Evolutionary conservation across 331 rosid genomes (phyloP).

Genomic region (Prunus yedoensis): DNA sequence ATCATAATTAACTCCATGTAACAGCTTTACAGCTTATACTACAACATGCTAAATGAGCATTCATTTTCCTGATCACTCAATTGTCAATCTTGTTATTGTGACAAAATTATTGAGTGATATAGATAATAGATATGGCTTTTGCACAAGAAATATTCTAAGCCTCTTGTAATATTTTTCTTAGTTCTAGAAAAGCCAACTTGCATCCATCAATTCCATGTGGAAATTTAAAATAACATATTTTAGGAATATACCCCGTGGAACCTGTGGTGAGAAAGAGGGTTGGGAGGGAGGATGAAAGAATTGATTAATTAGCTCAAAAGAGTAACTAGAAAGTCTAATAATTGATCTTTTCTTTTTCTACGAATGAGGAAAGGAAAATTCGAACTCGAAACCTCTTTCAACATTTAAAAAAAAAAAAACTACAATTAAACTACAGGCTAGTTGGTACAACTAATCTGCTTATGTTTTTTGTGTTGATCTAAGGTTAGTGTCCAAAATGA

Average conservation of each 20-base stretch:
- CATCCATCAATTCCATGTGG: not conserved
- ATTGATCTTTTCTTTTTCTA: not conserved
- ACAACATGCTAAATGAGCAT: not conserved
- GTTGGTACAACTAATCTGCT: too few relatives aligned
- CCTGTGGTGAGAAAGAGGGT: not conserved
- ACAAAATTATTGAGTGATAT: not conserved
- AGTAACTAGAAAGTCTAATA: not conserved
- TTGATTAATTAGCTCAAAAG: too few relatives aligned
- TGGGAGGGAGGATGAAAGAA: not conserved
- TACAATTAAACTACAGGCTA: too few relatives aligned
- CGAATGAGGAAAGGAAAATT: too few relatives aligned
- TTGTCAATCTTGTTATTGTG: not conserved
- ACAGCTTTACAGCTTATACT: not conserved
- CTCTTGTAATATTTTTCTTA: not conserved
- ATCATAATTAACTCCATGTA: not conserved
- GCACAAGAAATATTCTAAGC: not conserved
- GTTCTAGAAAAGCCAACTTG: constrained; percentile 2
- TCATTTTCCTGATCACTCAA: not conserved
- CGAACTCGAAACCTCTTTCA: too few relatives aligned
- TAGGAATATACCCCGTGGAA: not conserved
- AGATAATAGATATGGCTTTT: not conserved
- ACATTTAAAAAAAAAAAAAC: too few relatives aligned
- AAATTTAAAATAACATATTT: not conserved
- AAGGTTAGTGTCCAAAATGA: not conserved
- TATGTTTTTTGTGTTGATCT: not conserved